Evolutionary conservation across 495 filamentous ascomycete genomes (phyloP).

Genomic region (Gamarada debralockiae): DNA sequence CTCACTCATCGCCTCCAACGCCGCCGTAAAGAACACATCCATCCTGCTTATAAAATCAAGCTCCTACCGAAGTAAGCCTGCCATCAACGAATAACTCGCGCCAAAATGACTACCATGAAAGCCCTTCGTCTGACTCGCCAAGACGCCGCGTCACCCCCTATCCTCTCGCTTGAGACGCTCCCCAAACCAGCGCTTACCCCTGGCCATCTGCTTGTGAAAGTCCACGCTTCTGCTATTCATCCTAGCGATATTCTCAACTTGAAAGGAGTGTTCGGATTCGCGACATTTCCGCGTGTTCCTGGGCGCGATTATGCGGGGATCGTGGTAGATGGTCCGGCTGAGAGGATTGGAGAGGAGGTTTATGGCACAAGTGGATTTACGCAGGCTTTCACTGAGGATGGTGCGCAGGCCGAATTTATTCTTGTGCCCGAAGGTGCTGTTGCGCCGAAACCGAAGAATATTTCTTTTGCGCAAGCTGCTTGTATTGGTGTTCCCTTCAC

Average conservation of each 20-base stretch:
- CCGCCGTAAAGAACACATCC: neutral
- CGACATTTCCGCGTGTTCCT: slow-evolving; percentile 36
- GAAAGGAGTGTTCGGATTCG: slow-evolving; percentile 33
- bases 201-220: slow-evolving; percentile 16
- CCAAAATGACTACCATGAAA: slow-evolving; percentile 20
- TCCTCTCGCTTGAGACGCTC: slow-evolving; percentile 7
- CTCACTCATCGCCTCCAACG: neutral
- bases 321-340: slow-evolving; percentile 18
- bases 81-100: neutral
- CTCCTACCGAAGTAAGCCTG: neutral
- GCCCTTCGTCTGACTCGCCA: slow-evolving; percentile 17
- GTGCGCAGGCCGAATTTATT: slow-evolving; percentile 33
- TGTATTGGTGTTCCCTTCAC: slow-evolving; percentile 31
- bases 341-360: slow-evolving; percentile 25
- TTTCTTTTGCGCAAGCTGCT: slow-evolving; percentile 26
- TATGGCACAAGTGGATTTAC: slow-evolving; percentile 30
- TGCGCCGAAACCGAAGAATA: slow-evolving; percentile 23
- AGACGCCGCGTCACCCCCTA: slow-evolving; percentile 1
- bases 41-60: neutral
- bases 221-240: slow-evolving; percentile 30
- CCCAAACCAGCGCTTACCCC: slow-evolving; percentile 12
- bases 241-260: slow-evolving; percentile 39
- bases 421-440: slow-evolving; percentile 26
- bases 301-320: slow-evolving; percentile 34
- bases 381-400: slow-evolving; percentile 26